phyloP scores from a whole-genome alignment of 345 rosid genomes.

The Eucalyptus globulus region DNA sequence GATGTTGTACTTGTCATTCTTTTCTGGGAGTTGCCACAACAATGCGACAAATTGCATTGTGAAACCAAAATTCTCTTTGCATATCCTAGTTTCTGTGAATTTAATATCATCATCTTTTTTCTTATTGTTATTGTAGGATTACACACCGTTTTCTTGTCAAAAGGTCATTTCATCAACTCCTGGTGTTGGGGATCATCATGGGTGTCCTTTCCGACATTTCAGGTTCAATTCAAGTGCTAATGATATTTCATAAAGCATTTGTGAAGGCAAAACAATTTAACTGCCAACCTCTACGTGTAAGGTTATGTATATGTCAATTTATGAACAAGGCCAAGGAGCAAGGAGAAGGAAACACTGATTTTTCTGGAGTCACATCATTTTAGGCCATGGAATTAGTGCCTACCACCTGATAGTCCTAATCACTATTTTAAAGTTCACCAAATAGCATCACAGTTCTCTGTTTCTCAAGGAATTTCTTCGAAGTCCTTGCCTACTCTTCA shows the following conservation, averaged over 20 bases:
- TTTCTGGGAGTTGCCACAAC: neutral
- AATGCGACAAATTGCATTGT: neutral
- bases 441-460: neutral
- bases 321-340: neutral
- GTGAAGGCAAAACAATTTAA: neutral
- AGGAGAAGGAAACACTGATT: neutral
- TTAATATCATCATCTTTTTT: neutral
- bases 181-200: constrained; percentile 83
- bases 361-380: neutral
- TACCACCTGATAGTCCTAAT: neutral
- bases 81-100: neutral
- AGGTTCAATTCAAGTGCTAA: constrained; percentile 28
- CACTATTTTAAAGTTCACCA: neutral
- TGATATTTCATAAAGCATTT: neutral
- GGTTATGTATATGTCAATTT: neutral
- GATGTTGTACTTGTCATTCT: neutral
- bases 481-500: neutral
- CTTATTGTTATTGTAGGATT: constrained; percentile 46
- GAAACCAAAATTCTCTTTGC: neutral
- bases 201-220: constrained; percentile 94
- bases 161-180: constrained; percentile 71
- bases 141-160: constrained; percentile 91
- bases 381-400: neutral
- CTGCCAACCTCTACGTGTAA: neutral
- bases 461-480: neutral